Base-by-base conservation (phyloP, 2,329 filamentous ascomycete species). In the Zymoseptoria brevis region DNA sequence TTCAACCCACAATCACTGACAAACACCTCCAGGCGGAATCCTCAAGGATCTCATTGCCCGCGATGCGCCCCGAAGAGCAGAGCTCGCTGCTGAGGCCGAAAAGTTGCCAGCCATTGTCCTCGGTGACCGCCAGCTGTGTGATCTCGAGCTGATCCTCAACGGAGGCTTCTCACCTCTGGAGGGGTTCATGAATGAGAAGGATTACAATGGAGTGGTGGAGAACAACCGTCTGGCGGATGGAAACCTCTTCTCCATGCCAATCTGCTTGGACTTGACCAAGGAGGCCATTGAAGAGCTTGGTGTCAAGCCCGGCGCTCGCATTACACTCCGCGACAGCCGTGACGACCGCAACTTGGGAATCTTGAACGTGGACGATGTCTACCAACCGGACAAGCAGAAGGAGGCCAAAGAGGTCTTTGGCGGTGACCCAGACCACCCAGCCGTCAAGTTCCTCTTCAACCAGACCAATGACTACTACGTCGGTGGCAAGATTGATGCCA, bases 161-260 rank as follows among this genome's bases (percentile, higher is more conserved):
- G 94, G 94, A 74, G 94, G 94, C 66, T 99, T 99, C 81, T 96
- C 92, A 66, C 94, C 94, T 60, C 85, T 99, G 49, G 93, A 99
- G 85, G 94, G 92, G 72, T 99, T 99, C 81, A 88, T 99, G 88
- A 96, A 85, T 76, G 86, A 99, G 82, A 88, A 90, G 78, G 94
- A 99, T 78, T 99, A 96, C 82, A 88, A 96, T 77, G 87, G 89
- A 64, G 94, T 99, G 65, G 92, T 96, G 67, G 86, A 87, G 76
- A 85, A 93, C 69, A 87, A 89, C 80, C 89, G 94, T 69, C 87
- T 99, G 60, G 85, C 85, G 60, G 87, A 90, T 77, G 94, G 94
- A 74, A 87, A 86, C 74, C 87, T 99, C 70, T 97, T 97, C 80
- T 89, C 85, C 76, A 99, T 99, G 79, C 94, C 94, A 71, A 97